These are phyloP conservation scores for Macrolepiota albuminosa DNA, from an alignment of 768 basidiomycete species.

Conservation along the genomic window DNA sequence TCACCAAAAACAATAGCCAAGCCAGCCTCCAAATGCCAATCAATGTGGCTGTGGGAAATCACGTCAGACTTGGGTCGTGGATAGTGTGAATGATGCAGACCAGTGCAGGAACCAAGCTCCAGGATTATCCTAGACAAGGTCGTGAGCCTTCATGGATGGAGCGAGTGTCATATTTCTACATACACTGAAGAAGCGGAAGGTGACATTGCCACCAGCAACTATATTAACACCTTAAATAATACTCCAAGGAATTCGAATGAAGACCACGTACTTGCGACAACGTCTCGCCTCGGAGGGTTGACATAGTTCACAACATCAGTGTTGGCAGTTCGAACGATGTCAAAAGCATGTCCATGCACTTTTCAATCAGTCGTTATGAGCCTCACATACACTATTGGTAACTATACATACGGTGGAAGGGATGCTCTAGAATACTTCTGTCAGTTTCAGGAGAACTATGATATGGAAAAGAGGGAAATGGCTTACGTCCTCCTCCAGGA, in stretches of 20 bases:
- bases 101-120: slow-evolving; percentile 54
- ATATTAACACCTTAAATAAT: background rate
- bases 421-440: slow-evolving; percentile 15
- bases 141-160: background rate
- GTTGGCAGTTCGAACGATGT: slow-evolving; percentile 21
- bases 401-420: slow-evolving; percentile 23
- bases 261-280: background rate
- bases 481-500: slow-evolving; percentile 28
- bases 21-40: slow-evolving; percentile 32
- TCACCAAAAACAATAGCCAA: slow-evolving; percentile 30
- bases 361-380: background rate
- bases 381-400: background rate
- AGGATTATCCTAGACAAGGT: slow-evolving; percentile 35
- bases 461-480: background rate
- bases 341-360: slow-evolving; percentile 29
- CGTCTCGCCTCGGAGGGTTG: slow-evolving; percentile 1
- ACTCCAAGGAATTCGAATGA: background rate
- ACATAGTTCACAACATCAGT: slow-evolving; percentile 17
- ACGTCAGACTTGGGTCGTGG: background rate
- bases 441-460: background rate
- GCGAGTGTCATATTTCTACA: background rate
- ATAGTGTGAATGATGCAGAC: slow-evolving; percentile 10
- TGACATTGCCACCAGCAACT: slow-evolving; percentile 30
- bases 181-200: slow-evolving; percentile 28
- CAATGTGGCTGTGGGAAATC: slow-evolving; percentile 23